Evolutionary conservation across 129 eudicot genomes (phyloP).

Genomic region (Artemisia tridentata): DNA sequence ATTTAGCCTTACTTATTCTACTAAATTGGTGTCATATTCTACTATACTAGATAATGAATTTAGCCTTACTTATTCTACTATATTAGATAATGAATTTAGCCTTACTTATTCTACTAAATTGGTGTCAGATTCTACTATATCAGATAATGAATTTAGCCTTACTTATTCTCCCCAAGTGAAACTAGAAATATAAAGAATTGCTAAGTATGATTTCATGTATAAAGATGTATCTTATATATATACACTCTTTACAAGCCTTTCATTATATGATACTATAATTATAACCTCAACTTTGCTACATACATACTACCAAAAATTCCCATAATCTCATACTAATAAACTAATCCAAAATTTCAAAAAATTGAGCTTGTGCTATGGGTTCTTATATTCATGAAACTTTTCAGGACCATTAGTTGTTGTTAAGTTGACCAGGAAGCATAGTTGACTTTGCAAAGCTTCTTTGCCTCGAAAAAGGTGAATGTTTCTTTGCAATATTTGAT

Average conservation of each 20-base stretch:
- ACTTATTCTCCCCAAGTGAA: background rate
- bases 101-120: too few relatives aligned
- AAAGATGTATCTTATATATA: background rate
- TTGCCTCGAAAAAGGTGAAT: constrained; percentile 30
- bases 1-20: too few relatives aligned
- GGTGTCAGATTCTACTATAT: too few relatives aligned
- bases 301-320: constrained; percentile 13
- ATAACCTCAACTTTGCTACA: constrained; percentile 25
- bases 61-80: too few relatives aligned
- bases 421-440: constrained; percentile 24
- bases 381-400: background rate
- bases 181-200: constrained; percentile 8
- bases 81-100: too few relatives aligned
- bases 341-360: constrained; percentile 17
- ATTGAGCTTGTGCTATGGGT: background rate
- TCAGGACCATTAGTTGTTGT: constrained; percentile 21
- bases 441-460: constrained; percentile 30
- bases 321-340: constrained; percentile 2
- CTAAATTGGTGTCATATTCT: too few relatives aligned
- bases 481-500: constrained; percentile 50
- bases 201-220: constrained; percentile 21
- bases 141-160: too few relatives aligned
- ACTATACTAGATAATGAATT: too few relatives aligned
- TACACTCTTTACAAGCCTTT: constrained; percentile 19
- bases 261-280: background rate